These are phyloP conservation scores for Pythium oligandrum DNA, from an alignment of 352 stramenopile species.

Conservation along the genomic window DNA sequence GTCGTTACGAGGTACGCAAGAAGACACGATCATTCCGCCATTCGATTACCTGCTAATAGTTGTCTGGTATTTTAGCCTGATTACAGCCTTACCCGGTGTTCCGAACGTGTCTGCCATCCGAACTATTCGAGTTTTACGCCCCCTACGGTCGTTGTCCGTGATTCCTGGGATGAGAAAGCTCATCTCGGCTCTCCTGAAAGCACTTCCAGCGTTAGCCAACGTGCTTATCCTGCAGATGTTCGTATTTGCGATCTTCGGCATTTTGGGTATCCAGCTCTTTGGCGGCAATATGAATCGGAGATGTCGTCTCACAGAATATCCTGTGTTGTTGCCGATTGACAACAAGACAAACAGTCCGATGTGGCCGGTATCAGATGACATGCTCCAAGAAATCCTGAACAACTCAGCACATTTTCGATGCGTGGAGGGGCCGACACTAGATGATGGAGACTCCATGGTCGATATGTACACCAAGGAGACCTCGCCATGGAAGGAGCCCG, in stretches of 20 bases:
- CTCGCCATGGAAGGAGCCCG: constrained; percentile 52
- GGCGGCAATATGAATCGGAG: constrained; percentile 71
- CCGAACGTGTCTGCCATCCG: constrained; percentile 79
- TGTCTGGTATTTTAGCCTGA: constrained; percentile 26
- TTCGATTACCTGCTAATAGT: not conserved
- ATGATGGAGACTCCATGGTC: constrained; percentile 39
- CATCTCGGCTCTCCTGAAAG: constrained; percentile 82
- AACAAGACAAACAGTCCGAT: constrained; percentile 14
- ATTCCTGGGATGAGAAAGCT: constrained; percentile 79
- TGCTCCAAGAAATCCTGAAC: constrained; percentile 34
- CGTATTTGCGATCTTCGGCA: constrained; percentile 90
- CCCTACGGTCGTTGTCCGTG: constrained; percentile 83
- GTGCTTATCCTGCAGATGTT: constrained; percentile 90
- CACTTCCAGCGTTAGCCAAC: constrained; percentile 80
- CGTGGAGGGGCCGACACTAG: constrained; percentile 28
- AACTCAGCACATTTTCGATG: constrained; percentile 38
- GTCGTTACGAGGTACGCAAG: constrained; percentile 71
- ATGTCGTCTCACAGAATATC: constrained; percentile 75
- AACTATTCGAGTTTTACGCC: constrained; percentile 85
- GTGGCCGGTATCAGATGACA: constrained; percentile 51
- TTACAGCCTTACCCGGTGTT: constrained; percentile 50
- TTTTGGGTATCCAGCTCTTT: constrained; percentile 88
- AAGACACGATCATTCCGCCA: too few species aligned
- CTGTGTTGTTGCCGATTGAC: constrained; percentile 46
- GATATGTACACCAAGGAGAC: constrained; percentile 53